Percentiles rank a stretch among this genome's conserved stretches.
Evolutionary conservation across 139 green algal species (phyloP).

Genomic region (Tetraselmis chui): DNA sequence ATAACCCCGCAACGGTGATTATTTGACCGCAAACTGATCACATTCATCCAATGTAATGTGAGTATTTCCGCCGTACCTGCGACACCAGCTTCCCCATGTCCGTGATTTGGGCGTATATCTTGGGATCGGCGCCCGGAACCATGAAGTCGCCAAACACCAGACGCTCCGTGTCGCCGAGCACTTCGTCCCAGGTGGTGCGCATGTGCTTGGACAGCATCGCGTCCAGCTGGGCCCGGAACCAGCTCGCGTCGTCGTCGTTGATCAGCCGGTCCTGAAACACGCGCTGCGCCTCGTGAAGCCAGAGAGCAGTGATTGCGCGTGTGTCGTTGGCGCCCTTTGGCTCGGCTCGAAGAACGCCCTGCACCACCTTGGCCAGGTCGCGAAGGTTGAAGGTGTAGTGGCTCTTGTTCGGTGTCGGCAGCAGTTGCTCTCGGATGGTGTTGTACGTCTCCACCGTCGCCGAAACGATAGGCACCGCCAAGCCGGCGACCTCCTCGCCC

Average conservation of each 20-base stretch:
- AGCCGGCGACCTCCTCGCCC: constrained; percentile 22
- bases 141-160: constrained; percentile 69
- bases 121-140: constrained; percentile 50
- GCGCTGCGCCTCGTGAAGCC: constrained; percentile 58
- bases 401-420: constrained; percentile 59
- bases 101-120: constrained; percentile 47
- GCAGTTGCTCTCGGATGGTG: constrained; percentile 49
- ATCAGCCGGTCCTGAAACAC: constrained; percentile 73
- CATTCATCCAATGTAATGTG: no score
- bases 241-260: constrained; percentile 60
- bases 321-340: constrained; percentile 22
- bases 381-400: constrained; percentile 82
- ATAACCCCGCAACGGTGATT: no score
- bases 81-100: constrained; percentile 47
- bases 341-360: constrained; percentile 64
- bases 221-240: constrained; percentile 46
- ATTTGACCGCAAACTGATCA: no score
- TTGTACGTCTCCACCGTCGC: constrained; percentile 62
- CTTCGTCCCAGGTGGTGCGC: background rate
- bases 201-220: constrained; percentile 25
- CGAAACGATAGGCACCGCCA: constrained; percentile 30
- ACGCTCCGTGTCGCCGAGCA: constrained; percentile 27
- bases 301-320: constrained; percentile 26
- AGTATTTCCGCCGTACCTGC: background rate
- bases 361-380: constrained; percentile 57